Base-by-base conservation (phyloP, 768 basidiomycete species). In the Macrolepiota albuminosa region DNA sequence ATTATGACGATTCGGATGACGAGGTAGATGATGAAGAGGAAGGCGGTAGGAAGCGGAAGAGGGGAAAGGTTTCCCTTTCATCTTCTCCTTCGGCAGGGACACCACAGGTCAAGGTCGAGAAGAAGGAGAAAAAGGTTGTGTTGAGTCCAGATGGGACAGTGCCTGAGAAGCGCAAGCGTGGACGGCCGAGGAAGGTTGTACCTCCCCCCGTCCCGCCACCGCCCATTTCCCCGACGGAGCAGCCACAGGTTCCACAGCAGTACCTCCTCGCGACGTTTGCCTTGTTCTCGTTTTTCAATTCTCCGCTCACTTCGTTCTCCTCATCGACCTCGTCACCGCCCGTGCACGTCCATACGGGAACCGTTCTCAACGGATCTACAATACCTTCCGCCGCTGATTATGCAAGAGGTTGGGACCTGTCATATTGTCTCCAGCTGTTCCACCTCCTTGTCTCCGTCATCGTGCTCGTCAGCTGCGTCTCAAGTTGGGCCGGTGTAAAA, bases 211-310 rank as follows among this genome's bases (percentile, higher is more conserved):
- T 45, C 0, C 76, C 80, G 18, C 72, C 81, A 49, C 65, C 78
- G 45, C 65, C 78, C 11, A 58, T 72, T 0, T 65, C 71, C 14
- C 56, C 72, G 4, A 37, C 16, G 16, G 56, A 45, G 46, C 58
- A 47, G 42, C 40, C 49, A 37, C 54, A 58, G 49, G 70, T 73
- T 11, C 34, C 60, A 14, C 79, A 76, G 29, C 90, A 91, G 62
- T 92, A 89, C 70, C 85, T 93, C 54, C 83, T 94, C 50, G 91
- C 89, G 31, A 84, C 84, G 31, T 93, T 93, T 66, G 89, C 89
- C 0, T 78, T 93, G 56, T 91, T 94, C 74, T 92, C 89, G 0
- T 89, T 93, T 74, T 90, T 92, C 77, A 91, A 89, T 66, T 88
- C 87, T 0, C 85, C 88, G 2, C 70, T 89, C 18, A 79, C 86